phyloP scores from a whole-genome alignment of 768 basidiomycete genomes.

The Omphalotus guepiniiformis region DNA sequence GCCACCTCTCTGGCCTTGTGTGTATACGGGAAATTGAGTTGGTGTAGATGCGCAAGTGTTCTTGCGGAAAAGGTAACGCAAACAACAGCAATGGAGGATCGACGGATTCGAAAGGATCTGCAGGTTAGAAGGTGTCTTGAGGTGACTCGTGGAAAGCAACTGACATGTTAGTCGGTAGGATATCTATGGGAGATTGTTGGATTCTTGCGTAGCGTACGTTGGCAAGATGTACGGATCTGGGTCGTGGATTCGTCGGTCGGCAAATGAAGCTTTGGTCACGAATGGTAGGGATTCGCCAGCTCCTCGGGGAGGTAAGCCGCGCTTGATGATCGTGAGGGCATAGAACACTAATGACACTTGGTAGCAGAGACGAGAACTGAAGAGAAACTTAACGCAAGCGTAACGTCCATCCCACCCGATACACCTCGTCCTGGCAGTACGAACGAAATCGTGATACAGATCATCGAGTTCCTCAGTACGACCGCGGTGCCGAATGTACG shows the following conservation, averaged over 20 bases:
- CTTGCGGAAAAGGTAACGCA: slow-evolving; percentile 82
- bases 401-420: slow-evolving; percentile 33
- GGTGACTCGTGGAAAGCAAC: neutral
- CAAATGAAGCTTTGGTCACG: slow-evolving; percentile 54
- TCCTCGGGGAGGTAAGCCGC: slow-evolving; percentile 36
- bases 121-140: slow-evolving; percentile 44
- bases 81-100: slow-evolving; percentile 89
- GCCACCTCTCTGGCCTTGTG: slow-evolving; percentile 13
- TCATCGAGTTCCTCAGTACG: slow-evolving; percentile 66
- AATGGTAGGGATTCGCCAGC: slow-evolving; percentile 74
- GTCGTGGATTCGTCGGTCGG: slow-evolving; percentile 71
- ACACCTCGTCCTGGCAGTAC: slow-evolving; percentile 29
- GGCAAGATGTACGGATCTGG: slow-evolving; percentile 71
- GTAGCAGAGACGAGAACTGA: slow-evolving; percentile 43
- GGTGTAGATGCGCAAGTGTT: slow-evolving; percentile 66
- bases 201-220: slow-evolving; percentile 69
- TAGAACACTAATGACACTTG: no score
- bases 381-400: slow-evolving; percentile 53
- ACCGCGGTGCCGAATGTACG: slow-evolving; percentile 71
- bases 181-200: slow-evolving; percentile 79
- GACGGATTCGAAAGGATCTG: slow-evolving; percentile 80
- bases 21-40: no score
- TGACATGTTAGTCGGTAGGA: slow-evolving; percentile 47
- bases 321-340: no score
- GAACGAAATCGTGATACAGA: slow-evolving; percentile 51